phyloP scores from a whole-genome alignment of 352 stramenopile species.

The Globisporangium rhizosaccharum region DNA sequence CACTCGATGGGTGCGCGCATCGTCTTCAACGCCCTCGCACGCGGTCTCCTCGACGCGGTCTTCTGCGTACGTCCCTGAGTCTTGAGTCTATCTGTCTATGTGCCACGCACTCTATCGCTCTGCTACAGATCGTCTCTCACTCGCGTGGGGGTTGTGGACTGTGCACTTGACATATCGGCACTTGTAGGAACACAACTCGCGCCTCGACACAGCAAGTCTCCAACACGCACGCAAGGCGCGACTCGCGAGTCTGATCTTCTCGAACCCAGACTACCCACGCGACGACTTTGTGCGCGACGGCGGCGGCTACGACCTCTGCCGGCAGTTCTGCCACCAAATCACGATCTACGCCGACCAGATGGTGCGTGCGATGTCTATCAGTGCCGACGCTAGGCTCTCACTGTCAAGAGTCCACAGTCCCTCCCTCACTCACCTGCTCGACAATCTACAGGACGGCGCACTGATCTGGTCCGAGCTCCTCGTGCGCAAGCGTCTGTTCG shows the following conservation, averaged over 20 bases:
- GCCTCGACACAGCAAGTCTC: background rate
- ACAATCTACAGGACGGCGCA: slow-evolving; percentile 35
- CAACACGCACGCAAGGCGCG: slow-evolving; percentile 3
- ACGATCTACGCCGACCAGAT: slow-evolving; percentile 72
- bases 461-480: slow-evolving; percentile 72
- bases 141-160: background rate
- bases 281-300: slow-evolving; percentile 54
- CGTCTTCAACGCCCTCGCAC: slow-evolving; percentile 23
- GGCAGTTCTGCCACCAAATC: slow-evolving; percentile 53
- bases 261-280: slow-evolving; percentile 75
- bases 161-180: background rate
- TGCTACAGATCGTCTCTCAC: too few relatives aligned
- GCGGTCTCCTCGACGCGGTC: slow-evolving; percentile 17
- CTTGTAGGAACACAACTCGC: background rate
- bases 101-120: background rate
- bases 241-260: slow-evolving; percentile 60
- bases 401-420: too few relatives aligned
- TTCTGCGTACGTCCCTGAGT: slow-evolving; percentile 17
- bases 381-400: background rate
- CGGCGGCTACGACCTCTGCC: slow-evolving; percentile 46
- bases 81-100: background rate
- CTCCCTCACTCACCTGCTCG: background rate
- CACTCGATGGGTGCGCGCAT: slow-evolving; percentile 37
- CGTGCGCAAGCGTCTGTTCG: slow-evolving; percentile 27
- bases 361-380: slow-evolving; percentile 5